Conservation (phyloP, 371 early-diverging fungal species). For the Circinella umbellata region DNA sequence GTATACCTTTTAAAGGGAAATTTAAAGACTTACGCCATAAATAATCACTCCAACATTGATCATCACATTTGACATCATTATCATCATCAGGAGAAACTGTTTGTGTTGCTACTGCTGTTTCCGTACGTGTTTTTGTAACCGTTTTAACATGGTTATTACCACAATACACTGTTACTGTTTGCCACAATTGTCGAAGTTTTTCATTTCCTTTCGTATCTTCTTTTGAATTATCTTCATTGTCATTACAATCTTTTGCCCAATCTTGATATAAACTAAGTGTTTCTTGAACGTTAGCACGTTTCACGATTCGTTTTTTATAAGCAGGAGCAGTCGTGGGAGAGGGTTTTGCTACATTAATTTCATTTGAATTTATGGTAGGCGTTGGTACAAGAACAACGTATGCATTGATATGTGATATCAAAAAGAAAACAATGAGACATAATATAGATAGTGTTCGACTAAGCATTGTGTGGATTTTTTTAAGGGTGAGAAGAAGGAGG, state of each 20-base stretch:
- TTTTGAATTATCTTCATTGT: slow-evolving; percentile 6
- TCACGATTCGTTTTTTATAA: slow-evolving; percentile 8
- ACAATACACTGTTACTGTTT: slow-evolving; percentile 43
- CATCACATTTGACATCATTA: slow-evolving; percentile 24
- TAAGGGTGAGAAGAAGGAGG: neutral
- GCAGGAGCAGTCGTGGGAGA: slow-evolving; percentile 5
- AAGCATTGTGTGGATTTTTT: too few relatives aligned
- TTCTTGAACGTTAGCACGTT: slow-evolving; percentile 29
- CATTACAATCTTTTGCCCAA: slow-evolving; percentile 38
- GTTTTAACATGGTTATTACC: slow-evolving; percentile 38
- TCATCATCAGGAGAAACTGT: slow-evolving; percentile 18
- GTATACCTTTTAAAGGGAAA: too few relatives aligned
- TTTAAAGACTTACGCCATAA: slow-evolving; percentile 53
- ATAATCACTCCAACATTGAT: slow-evolving; percentile 48
- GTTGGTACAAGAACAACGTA: slow-evolving; percentile 3
- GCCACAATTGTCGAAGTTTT: slow-evolving; percentile 30
- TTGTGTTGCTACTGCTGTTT: slow-evolving; percentile 17
- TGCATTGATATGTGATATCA: neutral
- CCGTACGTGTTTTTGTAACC: slow-evolving; percentile 40
- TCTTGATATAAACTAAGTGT: slow-evolving; percentile 36
- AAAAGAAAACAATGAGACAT: neutral
- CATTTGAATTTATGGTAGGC: neutral
- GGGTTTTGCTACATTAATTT: neutral
- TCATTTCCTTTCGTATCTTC: slow-evolving; percentile 11
- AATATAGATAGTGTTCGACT: neutral